A percentile compares a stretch with the other conserved stretches of the same genome.
phyloP scores from a whole-genome alignment of 202 grass and related monocot genomes.

The Digitaria exilis region DNA sequence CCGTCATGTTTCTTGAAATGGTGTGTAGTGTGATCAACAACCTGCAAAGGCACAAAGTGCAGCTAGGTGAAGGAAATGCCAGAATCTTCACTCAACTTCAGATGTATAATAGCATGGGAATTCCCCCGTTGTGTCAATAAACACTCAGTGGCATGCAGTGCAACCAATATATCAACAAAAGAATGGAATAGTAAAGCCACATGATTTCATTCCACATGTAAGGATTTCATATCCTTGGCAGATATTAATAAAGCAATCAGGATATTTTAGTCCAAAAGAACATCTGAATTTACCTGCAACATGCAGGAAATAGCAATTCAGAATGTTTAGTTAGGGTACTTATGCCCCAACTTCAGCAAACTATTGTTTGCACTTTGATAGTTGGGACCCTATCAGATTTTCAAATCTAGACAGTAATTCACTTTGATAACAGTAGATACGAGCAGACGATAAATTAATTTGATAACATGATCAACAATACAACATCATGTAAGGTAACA shows the following conservation, averaged over 20 bases:
- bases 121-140: background rate
- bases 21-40: conserved; percentile 83
- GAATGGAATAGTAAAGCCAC: background rate
- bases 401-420: background rate
- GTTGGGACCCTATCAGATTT: background rate
- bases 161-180: background rate
- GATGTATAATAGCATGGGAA: background rate
- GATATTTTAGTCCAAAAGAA: conserved; percentile 7
- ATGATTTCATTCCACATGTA: background rate
- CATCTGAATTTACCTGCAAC: background rate
- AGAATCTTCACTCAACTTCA: background rate
- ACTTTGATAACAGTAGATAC: background rate
- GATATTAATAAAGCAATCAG: background rate
- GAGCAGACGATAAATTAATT: background rate
- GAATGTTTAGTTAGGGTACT: background rate
- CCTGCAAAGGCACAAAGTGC: conserved; percentile 39
- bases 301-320: background rate
- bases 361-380: too few relatives aligned
- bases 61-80: conserved; percentile 2
- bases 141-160: background rate
- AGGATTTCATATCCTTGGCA: background rate
- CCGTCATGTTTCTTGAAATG: conserved; percentile 60
- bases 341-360: conserved; percentile 2
- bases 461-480: background rate
- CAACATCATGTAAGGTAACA: background rate